Evolutionary conservation across 106 monocot genomes (phyloP).

Genomic region (Dendrobium huoshanense): DNA sequence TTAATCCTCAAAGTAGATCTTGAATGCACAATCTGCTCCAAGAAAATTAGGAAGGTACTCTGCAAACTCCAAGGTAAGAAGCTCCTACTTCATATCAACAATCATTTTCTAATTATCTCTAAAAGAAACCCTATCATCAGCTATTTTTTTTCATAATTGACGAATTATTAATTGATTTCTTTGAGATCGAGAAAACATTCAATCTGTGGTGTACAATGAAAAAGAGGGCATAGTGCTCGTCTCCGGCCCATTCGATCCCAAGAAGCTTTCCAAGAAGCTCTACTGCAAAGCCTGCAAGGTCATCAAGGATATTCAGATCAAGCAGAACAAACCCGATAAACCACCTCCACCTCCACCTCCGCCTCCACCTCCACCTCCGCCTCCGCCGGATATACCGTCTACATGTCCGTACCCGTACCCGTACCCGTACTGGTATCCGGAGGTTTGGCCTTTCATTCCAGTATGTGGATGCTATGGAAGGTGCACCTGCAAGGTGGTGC

Average conservation of each 20-base stretch:
- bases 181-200: slow-evolving; percentile 17
- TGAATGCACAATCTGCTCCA: slow-evolving; percentile 16
- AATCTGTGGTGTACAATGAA: slow-evolving; percentile 36
- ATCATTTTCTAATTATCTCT: not conserved
- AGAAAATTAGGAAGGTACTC: slow-evolving; percentile 24
- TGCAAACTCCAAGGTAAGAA: slow-evolving; percentile 24
- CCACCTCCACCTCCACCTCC: not conserved
- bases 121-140: not conserved
- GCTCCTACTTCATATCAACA: not conserved
- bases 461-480: not conserved
- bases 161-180: not conserved
- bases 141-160: too few relatives aligned
- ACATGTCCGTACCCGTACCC: not conserved
- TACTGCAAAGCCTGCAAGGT: slow-evolving; percentile 46
- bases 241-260: slow-evolving; percentile 23
- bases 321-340: not conserved
- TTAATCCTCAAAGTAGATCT: slow-evolving; percentile 27
- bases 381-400: not conserved
- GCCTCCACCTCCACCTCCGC: too few relatives aligned
- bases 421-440: not conserved
- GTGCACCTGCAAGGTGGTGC: not conserved
- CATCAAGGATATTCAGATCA: slow-evolving; percentile 48
- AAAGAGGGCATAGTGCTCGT: slow-evolving; percentile 36
- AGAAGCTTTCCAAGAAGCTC: slow-evolving; percentile 38
- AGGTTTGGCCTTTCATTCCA: not conserved